Evolutionary conservation across 1,284 basidiomycete species (phyloP), one percentile per base, ranked within the genome.

Genomic region (Grifola frondosa): DNA sequence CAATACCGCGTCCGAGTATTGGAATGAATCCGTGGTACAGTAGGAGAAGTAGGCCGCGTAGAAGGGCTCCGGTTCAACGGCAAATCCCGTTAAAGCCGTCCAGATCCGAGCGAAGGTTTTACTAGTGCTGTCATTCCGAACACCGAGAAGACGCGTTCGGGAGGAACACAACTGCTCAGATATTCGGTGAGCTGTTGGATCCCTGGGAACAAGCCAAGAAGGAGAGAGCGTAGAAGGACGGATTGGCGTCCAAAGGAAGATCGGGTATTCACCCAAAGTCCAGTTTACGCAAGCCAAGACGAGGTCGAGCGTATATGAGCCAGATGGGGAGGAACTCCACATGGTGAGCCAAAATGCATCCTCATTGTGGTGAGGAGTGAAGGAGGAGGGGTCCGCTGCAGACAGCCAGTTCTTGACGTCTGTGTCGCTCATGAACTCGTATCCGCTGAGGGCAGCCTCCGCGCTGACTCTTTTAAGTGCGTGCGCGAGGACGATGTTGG

Each of bases 401-500:
- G 45, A 41, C 28, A 63, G 51, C 44, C 55, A 61, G 15, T 52
- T 52, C 31, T 59, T 44, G 20, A 68, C 57, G 43, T 73, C 69
- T 16, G 58, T 48, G 36, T 67, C 62, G 30, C 57, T 55, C 30
- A 57, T 58, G 52, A 73, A 74, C 39, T 66, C 61, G 48, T 59
- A 66, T 2, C 62, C 63, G 16, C 67, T 68, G 32, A 69, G 50
- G 16, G 62, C 67, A 12, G 58, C 61, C 48, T 74, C 70, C 24
- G 59, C 60, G 30, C 59, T 62, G 44, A 72, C 59, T 33, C 66
- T 62, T 52, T 73, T 73, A 41, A 77, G 64, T 3, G 77, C 75
- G 44, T 74, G 73, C 2, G 73, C 74, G 11, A 78, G 60, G 37
- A 80, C 68, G 46, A 78, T 77, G 48, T 78, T 78, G 12, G 75